A percentile compares a stretch with the other conserved stretches of the same genome.
phyloP scores from a whole-genome alignment of 2,329 filamentous ascomycete species.

The Colletotrichum horii region DNA sequence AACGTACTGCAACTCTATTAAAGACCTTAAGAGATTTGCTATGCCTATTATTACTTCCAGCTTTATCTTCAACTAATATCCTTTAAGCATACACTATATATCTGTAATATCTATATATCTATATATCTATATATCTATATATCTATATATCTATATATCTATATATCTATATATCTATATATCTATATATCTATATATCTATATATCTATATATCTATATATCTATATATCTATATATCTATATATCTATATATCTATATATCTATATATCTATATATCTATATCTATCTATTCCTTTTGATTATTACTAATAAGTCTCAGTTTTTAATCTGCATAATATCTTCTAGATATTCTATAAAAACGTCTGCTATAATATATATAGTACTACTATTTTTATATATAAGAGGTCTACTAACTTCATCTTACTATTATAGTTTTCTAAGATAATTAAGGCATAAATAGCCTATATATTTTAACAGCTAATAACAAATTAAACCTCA shows the following conservation, averaged over 20 bases:
- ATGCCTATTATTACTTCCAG: background rate
- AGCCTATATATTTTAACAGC: background rate
- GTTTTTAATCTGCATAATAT: background rate
- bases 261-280: no score
- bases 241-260: no score
- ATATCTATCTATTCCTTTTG: background rate
- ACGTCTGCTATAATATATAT: background rate
- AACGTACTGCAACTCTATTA: background rate
- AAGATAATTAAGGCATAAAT: background rate
- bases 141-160: no score
- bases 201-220: no score
- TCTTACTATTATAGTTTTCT: background rate
- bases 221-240: no score
- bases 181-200: no score
- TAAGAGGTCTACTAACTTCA: background rate
- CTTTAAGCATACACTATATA: background rate
- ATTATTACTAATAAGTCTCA: background rate
- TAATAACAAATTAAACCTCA: background rate
- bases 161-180: no score
- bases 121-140: no score
- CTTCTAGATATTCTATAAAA: slow-evolving; percentile 1
- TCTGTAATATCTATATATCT: no score
- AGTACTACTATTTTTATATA: background rate
- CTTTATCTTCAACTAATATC: background rate
- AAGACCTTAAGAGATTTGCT: background rate